A percentile compares a stretch with the other conserved stretches of the same genome.
Conservation (phyloP, 2,329 filamentous ascomycete genomes). For the Aspergillus brasiliensis region DNA sequence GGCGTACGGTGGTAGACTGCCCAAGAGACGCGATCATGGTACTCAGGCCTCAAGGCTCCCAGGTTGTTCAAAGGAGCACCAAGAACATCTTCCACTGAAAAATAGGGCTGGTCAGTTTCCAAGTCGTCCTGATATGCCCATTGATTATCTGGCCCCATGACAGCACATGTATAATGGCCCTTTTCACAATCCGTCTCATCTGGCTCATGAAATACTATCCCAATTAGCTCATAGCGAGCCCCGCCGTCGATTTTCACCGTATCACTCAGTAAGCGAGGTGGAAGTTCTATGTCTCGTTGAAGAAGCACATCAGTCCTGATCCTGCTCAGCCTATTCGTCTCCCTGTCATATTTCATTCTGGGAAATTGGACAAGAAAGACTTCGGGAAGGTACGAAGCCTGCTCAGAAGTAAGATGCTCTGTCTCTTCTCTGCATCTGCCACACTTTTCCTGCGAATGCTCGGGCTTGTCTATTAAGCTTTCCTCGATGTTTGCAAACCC, state of each 20-base stretch:
- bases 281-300: conserved; percentile 7
- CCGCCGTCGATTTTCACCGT: neutral
- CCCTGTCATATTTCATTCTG: no score
- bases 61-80: neutral
- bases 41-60: no score
- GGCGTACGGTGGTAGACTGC: conserved; percentile 25
- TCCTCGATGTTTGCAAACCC: neutral
- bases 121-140: conserved; percentile 25
- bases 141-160: conserved; percentile 19
- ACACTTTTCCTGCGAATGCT: conserved; percentile 1
- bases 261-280: conserved; percentile 6
- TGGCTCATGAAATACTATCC: conserved; percentile 24
- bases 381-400: conserved; percentile 20
- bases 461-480: neutral
- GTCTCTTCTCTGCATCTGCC: conserved; percentile 9
- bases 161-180: conserved; percentile 29
- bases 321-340: no score
- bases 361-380: conserved; percentile 22
- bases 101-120: neutral
- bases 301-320: no score
- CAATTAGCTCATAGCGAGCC: conserved; percentile 29
- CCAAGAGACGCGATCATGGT: no score
- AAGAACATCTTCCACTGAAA: neutral
- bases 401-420: conserved; percentile 1
- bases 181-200: neutral